phyloP scores from a whole-genome alignment of 495 filamentous ascomycete species.

The Penicillium maclennaniae region DNA sequence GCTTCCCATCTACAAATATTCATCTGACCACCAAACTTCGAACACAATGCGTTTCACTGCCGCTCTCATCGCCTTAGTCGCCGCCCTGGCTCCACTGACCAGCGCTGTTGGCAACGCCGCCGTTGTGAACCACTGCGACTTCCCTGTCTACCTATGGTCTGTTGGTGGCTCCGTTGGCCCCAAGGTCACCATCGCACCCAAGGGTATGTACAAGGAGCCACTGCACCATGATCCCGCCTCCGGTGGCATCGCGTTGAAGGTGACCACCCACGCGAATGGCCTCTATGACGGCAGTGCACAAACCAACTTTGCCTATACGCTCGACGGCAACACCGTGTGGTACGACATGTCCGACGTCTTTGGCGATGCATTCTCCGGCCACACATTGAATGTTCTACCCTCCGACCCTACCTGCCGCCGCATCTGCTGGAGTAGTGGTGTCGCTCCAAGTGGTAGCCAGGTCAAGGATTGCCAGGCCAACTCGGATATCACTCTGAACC shows the following conservation, averaged over 20 bases:
- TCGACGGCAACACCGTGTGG: constrained; percentile 47
- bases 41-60: constrained; percentile 32
- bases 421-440: constrained; percentile 50
- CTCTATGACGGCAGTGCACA: constrained; percentile 51
- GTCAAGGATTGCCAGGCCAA: constrained; percentile 40
- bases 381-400: constrained; percentile 37
- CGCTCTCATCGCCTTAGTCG: constrained; percentile 21
- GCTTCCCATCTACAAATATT: background rate
- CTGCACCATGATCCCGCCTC: constrained; percentile 46
- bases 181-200: constrained; percentile 36
- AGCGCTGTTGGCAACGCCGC: constrained; percentile 48
- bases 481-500: constrained; percentile 30
- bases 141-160: constrained; percentile 52
- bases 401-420: constrained; percentile 36
- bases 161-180: constrained; percentile 46
- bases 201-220: constrained; percentile 35
- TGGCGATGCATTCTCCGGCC: constrained; percentile 52
- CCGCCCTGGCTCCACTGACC: constrained; percentile 27
- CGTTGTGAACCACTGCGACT: constrained; percentile 49
- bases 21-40: background rate
- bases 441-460: constrained; percentile 49
- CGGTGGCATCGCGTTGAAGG: constrained; percentile 54
- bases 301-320: constrained; percentile 52
- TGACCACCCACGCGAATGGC: constrained; percentile 47
- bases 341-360: constrained; percentile 57